Percentiles rank a stretch among this genome's conserved stretches.
phyloP scores from a whole-genome alignment of 192 early-diverging fungal species.

The Backusella liffmaniae region DNA sequence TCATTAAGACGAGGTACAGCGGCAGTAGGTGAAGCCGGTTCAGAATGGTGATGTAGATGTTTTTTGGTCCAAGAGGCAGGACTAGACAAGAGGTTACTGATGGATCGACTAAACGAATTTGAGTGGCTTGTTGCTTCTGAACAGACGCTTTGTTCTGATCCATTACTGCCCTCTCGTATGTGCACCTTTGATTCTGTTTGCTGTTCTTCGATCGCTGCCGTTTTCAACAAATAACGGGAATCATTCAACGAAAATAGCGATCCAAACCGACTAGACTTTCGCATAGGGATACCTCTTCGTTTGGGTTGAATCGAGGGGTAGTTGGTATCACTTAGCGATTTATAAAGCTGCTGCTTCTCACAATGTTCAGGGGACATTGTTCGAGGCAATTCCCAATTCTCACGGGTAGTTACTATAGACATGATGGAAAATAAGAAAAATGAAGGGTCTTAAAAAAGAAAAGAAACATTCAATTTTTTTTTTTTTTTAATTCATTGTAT shows the following conservation, averaged over 20 bases:
- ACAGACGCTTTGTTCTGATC: neutral
- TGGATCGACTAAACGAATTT: neutral
- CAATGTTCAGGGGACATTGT: neutral
- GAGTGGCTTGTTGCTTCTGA: neutral
- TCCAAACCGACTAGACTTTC: neutral
- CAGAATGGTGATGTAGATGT: neutral
- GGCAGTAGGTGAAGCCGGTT: conserved; percentile 2
- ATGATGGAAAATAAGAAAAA: neutral
- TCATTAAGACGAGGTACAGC: conserved; percentile 8
- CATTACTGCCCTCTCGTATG: neutral
- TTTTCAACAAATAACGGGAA: neutral
- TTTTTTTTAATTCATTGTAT: neutral
- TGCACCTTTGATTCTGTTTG: neutral
- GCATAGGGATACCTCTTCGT: neutral
- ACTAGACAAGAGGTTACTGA: neutral
- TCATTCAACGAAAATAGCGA: neutral
- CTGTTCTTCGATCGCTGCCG: neutral
- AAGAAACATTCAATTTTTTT: neutral
- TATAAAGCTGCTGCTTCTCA: neutral
- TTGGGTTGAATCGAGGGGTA: neutral
- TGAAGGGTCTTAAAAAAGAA: neutral
- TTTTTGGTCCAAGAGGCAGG: conserved; percentile 7
- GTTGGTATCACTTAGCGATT: neutral
- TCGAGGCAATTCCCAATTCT: neutral
- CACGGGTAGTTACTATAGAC: neutral